Base-by-base conservation (phyloP, 208 protist genomes). In the Trypanosoma melophagium region DNA sequence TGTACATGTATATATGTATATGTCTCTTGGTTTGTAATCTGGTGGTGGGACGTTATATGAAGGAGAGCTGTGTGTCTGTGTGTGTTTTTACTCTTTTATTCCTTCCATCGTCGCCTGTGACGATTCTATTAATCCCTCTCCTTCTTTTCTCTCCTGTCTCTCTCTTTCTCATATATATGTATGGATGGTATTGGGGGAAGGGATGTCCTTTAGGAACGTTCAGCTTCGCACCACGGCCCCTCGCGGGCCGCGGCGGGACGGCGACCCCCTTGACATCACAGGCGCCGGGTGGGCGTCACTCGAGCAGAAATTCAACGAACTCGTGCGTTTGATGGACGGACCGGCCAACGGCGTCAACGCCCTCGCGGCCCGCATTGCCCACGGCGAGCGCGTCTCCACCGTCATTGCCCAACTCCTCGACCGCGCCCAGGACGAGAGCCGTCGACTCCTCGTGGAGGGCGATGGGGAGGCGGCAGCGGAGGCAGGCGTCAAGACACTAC, bases 401-500 rank as follows among this genome's bases (percentile, higher is more conserved):
- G 80, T 86, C n/a, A 89, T 96, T 40, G 56, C 50, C 0, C 64
- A 74, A 2, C 70, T 96, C 12, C 77, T 96, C 4, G 79, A 92
- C 55, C 73, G 77, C 17, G 87, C 84, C 0, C 88, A 94, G 68
- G 81, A 91, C 14, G 86, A 90, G 50, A 91, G 86, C 31, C 70
- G 89, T 13, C 63, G 75, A 53, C 75, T 96, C 12, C 66, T 96
- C 22, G 54, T 89, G 12, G 68, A 83, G 22, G 91, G 91, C 7
- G 80, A 93, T 63, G 83, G 75, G 5, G 80, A 82, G 44, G 84
- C 74, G 10, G 91, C 91, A n/a, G 82, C 87, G 51, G 86, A 88
- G 68, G 81, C 80, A 12, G 91, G 91, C 7, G 79, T 93, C 35
- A 88, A 92, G 68, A 76, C 87, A 60, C 65, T 96, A 45, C 81